These are phyloP conservation scores for Colletotrichum aenigma DNA, from an alignment of 2,329 filamentous ascomycete genomes.

Conservation along the genomic window DNA sequence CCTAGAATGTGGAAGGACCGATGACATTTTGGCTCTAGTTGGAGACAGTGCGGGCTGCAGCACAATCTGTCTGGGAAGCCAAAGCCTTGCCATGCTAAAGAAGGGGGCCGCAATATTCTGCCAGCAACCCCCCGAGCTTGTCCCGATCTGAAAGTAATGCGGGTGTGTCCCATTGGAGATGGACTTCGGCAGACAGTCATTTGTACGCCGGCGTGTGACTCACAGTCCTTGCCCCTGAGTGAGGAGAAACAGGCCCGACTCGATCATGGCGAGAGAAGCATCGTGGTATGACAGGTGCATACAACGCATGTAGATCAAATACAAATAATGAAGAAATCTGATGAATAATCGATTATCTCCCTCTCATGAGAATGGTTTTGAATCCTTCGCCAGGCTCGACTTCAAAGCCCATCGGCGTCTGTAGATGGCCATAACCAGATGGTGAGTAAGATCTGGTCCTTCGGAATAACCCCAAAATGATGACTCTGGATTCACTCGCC, in stretches of 20 bases:
- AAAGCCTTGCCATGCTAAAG: not conserved
- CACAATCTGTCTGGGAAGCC: not conserved
- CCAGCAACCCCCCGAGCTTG: not conserved
- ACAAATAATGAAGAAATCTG: not conserved
- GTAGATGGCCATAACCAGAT: not conserved
- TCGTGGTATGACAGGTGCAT: not conserved
- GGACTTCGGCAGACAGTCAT: not conserved
- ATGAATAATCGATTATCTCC: not conserved
- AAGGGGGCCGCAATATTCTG: not conserved
- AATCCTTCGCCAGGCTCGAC: not conserved
- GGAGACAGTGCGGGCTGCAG: not conserved
- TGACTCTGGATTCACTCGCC: slow-evolving; percentile 9
- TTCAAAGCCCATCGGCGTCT: not conserved
- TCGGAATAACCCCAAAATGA: not conserved
- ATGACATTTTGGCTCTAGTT: not conserved
- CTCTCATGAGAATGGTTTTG: not conserved
- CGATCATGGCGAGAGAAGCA: not conserved
- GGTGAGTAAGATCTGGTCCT: not conserved
- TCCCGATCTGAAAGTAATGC: not conserved
- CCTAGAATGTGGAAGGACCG: not conserved
- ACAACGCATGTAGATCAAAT: not conserved
- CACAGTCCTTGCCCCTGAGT: not conserved
- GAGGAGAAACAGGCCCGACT: not conserved
- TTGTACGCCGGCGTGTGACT: not conserved
- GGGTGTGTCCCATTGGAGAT: not conserved